Percentiles rank a stretch among this genome's conserved stretches.
phyloP scores from a whole-genome alignment of 2,329 filamentous ascomycete species.

The Monilinia vaccinii-corymbosi region DNA sequence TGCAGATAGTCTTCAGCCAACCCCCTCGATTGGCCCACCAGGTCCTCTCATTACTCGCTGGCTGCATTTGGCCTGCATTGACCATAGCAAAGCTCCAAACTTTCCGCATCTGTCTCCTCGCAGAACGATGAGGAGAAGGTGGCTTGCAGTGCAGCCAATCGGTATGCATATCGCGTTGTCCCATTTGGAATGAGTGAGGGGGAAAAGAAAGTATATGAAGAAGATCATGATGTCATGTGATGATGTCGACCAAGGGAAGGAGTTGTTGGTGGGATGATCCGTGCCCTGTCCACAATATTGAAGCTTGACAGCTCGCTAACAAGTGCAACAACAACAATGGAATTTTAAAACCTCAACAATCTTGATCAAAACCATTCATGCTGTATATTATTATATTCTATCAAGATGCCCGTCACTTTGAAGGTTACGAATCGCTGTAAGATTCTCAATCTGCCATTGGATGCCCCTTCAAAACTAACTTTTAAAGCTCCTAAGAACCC shows the following conservation, averaged over 20 bases:
- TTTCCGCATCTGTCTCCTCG: not conserved
- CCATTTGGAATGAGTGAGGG: not conserved
- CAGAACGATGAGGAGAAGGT: constrained; percentile 3
- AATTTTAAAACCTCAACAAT: not conserved
- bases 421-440: constrained; percentile 10
- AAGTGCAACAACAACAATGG: not conserved
- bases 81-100: not conserved
- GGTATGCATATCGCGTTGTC: not conserved
- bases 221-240: not conserved
- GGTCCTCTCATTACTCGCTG: not conserved
- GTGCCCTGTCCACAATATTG: constrained; percentile 1
- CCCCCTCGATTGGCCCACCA: not conserved
- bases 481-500: constrained; percentile 25
- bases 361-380: not conserved
- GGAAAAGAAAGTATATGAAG: not conserved
- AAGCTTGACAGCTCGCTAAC: not conserved
- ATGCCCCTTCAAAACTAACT: not conserved
- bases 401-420: constrained; percentile 9
- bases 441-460: not conserved
- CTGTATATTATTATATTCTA: not conserved
- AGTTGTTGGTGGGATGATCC: not conserved
- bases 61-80: no score
- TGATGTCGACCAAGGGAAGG: not conserved
- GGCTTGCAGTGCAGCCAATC: constrained; percentile 1
- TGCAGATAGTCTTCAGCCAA: not conserved